A percentile compares a stretch with the other conserved stretches of the same genome.
Conservation (phyloP, 176 grass and related monocot species). For the Thinopyrum elongatum region DNA sequence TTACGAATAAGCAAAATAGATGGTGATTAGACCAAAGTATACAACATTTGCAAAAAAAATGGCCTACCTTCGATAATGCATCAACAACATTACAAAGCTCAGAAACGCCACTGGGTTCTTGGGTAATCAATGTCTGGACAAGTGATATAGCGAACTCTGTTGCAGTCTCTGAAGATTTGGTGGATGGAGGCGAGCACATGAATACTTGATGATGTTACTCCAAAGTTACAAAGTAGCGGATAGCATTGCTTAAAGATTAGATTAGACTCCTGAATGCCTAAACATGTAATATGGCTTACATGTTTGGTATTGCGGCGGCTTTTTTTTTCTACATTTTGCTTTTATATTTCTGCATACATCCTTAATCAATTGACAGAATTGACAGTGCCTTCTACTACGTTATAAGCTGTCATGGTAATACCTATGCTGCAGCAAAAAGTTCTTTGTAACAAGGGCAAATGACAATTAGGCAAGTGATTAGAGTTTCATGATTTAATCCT, state of each 20-base stretch:
- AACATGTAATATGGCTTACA: neutral
- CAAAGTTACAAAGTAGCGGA: conserved; percentile 14
- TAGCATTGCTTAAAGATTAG: conserved; percentile 1
- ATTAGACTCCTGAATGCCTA: neutral
- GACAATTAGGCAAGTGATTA: no score
- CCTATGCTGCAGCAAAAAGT: no score
- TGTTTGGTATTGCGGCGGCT: neutral
- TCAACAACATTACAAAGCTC: conserved; percentile 86
- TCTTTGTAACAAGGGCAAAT: no score
- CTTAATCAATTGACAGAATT: neutral
- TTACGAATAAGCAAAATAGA: neutral
- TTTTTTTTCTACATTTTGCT: neutral
- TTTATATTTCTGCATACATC: neutral
- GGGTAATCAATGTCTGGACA: conserved; percentile 76
- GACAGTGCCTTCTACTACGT: neutral
- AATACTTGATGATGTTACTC: conserved; percentile 17
- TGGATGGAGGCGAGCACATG: conserved; percentile 13
- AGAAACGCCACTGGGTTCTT: conserved; percentile 65
- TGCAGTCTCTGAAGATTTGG: conserved; percentile 59
- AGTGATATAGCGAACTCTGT: conserved; percentile 88
- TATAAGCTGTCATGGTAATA: no score
- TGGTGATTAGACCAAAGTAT: neutral
- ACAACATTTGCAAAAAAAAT: neutral
- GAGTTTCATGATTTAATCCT: no score
- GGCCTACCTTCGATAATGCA: conserved; percentile 72